A percentile compares a stretch with the other conserved stretches of the same genome.
These are phyloP conservation scores for Mucor sp. DNA, from an alignment of 371 early-diverging fungal genomes.

Conservation along the genomic window DNA sequence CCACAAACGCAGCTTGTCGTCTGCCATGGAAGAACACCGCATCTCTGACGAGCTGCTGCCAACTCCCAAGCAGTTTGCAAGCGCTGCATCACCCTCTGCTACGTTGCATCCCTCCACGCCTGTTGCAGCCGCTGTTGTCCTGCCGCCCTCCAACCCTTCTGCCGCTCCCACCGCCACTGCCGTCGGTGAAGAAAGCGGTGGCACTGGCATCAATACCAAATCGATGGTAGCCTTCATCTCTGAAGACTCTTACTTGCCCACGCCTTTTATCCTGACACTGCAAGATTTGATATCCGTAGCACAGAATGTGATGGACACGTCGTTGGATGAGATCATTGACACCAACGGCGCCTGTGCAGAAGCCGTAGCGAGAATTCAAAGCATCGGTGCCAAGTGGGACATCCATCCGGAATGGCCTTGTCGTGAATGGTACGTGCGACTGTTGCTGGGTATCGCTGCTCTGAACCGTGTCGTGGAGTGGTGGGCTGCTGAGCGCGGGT, in stretches of 20 bases:
- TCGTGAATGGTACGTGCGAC: slow-evolving; percentile 57
- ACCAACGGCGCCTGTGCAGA: slow-evolving; percentile 52
- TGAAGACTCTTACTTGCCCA: slow-evolving; percentile 63
- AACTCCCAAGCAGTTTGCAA: not conserved
- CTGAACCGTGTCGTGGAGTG: slow-evolving; percentile 64
- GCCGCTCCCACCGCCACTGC: not conserved
- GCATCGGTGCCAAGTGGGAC: slow-evolving; percentile 56
- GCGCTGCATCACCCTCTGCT: not conserved
- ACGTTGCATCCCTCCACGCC: not conserved
- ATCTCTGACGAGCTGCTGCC: not conserved
- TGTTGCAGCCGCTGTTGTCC: not conserved
- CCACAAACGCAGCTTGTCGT: slow-evolving; percentile 25
- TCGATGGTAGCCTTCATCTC: slow-evolving; percentile 53
- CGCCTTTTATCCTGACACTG: slow-evolving; percentile 61
- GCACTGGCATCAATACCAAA: not conserved
- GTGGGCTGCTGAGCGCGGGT: slow-evolving; percentile 62
- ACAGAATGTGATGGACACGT: slow-evolving; percentile 59
- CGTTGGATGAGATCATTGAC: slow-evolving; percentile 53
- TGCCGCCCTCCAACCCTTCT: not conserved
- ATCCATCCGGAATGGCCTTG: slow-evolving; percentile 62
- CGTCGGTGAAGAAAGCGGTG: not conserved
- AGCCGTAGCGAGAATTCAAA: slow-evolving; percentile 50
- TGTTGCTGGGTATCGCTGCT: slow-evolving; percentile 59
- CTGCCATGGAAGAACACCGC: slow-evolving; percentile 12
- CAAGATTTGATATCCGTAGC: slow-evolving; percentile 60